Evolutionary conservation across 768 basidiomycete species (phyloP).

Genomic region (Leccinum arenicola): DNA sequence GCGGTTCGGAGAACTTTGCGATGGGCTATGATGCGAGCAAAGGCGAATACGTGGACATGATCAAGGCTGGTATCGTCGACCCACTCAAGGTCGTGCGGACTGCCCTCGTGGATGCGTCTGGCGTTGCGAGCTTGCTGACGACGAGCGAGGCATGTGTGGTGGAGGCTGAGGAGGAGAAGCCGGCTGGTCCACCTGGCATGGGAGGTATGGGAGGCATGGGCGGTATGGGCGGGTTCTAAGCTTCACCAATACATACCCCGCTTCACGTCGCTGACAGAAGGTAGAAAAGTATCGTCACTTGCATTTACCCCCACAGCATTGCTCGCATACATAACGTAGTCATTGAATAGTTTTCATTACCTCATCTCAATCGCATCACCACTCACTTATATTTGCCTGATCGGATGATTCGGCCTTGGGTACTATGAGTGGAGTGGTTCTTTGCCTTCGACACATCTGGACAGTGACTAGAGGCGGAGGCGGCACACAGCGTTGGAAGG

Average conservation of each 20-base stretch:
- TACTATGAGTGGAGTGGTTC: too few species aligned
- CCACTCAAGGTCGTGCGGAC: conserved; percentile 95
- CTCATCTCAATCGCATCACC: conserved; percentile 24
- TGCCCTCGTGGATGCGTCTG: conserved; percentile 79
- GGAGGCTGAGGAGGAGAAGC: conserved; percentile 81
- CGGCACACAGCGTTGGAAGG: too few species aligned
- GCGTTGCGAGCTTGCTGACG: conserved; percentile 89
- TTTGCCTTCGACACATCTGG: too few species aligned
- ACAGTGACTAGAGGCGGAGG: too few species aligned
- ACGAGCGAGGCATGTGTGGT: conserved; percentile 93
- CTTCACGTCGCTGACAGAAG: not conserved
- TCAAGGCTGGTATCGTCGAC: conserved; percentile 91
- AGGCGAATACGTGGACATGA: conserved; percentile 95
- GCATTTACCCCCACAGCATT: conserved; percentile 12
- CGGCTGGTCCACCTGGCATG: conserved; percentile 52
- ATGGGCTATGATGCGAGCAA: conserved; percentile 90
- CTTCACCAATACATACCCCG: not conserved
- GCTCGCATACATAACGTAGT: conserved; percentile 16
- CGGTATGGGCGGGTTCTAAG: conserved; percentile 42
- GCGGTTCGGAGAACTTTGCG: conserved; percentile 69
- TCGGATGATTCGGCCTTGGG: too few species aligned
- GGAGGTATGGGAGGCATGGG: conserved; percentile 62
- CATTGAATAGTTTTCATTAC: conserved; percentile 10
- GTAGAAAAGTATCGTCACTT: not conserved
- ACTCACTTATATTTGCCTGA: conserved; percentile 10